Conservation (phyloP, 306 rosid genomes). For the Cotoneaster glaucophyllus region DNA sequence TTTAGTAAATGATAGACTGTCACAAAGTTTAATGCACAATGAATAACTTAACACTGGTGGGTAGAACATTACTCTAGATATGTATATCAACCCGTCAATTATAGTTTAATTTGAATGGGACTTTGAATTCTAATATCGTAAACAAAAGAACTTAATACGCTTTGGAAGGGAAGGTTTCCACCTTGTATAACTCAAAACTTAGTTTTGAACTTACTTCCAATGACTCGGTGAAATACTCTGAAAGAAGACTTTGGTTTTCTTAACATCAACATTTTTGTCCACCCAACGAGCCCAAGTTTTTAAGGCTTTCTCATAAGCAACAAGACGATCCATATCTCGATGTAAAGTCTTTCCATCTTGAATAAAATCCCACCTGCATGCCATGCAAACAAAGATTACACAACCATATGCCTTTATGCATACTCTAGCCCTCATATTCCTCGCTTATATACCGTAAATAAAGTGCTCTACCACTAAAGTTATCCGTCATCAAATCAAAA, state of each 20-base stretch:
- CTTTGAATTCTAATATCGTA: neutral
- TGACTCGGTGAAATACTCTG: constrained; percentile 28
- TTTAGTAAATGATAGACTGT: no score
- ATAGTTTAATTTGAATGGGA: neutral
- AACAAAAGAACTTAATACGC: neutral
- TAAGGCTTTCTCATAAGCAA: constrained; percentile 19
- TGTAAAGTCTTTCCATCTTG: neutral
- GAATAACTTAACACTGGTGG: no score
- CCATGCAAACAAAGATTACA: neutral
- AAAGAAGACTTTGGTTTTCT: constrained; percentile 23
- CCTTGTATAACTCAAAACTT: neutral
- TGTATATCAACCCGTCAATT: no score
- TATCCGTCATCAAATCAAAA: no score
- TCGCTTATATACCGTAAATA: no score
- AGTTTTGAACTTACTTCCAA: constrained; percentile 18
- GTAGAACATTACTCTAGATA: no score
- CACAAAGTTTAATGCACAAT: no score
- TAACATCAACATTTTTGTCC: constrained; percentile 16
- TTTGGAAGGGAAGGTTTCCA: neutral
- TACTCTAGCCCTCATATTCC: no score
- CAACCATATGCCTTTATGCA: no score
- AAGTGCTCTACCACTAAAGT: neutral
- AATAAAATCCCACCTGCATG: constrained; percentile 28
- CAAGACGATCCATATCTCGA: constrained; percentile 29
- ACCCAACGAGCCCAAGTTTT: constrained; percentile 32